Conservation (phyloP, 2,329 filamentous ascomycete species). For the Phaeophleospora eucalypticola region DNA sequence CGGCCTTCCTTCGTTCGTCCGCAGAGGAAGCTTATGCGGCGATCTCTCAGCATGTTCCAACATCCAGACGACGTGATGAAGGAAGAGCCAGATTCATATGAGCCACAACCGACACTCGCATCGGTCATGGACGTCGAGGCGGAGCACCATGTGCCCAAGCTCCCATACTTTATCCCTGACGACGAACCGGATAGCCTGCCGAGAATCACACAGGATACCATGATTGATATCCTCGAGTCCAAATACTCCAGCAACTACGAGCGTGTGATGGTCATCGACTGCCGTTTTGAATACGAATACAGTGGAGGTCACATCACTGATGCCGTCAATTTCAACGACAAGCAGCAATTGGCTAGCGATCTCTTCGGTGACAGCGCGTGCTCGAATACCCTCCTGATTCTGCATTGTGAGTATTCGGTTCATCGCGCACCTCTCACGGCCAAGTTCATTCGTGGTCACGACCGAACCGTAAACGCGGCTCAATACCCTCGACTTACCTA, state of each 20-base stretch:
- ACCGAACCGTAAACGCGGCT: conserved; percentile 80
- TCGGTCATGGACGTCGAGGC: conserved; percentile 83
- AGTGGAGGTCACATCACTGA: conserved; percentile 92
- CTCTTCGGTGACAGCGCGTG: conserved; percentile 64
- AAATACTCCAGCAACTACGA: conserved; percentile 73
- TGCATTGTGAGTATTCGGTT: conserved; percentile 98
- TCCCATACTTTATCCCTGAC: conserved; percentile 80
- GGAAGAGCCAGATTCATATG: conserved; percentile 62
- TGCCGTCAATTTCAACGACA: conserved; percentile 95
- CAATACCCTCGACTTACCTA: conserved; percentile 87
- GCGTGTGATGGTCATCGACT: conserved; percentile 85
- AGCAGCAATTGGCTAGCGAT: conserved; percentile 74
- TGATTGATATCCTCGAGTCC: conserved; percentile 83
- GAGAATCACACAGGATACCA: conserved; percentile 74
- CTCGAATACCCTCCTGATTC: conserved; percentile 73
- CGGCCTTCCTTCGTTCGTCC: conserved; percentile 57
- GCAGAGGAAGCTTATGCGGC: conserved; percentile 81
- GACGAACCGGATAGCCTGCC: conserved; percentile 82
- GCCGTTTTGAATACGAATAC: conserved; percentile 98
- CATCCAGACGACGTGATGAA: conserved; percentile 83
- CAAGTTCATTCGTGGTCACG: conserved; percentile 82
- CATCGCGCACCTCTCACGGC: conserved; percentile 96
- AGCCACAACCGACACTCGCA: conserved; percentile 49
- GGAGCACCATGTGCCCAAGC: conserved; percentile 58
- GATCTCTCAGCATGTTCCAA: conserved; percentile 98